Base-by-base conservation (phyloP, 2,329 filamentous ascomycete genomes). In the Lachnellula occidentalis region DNA sequence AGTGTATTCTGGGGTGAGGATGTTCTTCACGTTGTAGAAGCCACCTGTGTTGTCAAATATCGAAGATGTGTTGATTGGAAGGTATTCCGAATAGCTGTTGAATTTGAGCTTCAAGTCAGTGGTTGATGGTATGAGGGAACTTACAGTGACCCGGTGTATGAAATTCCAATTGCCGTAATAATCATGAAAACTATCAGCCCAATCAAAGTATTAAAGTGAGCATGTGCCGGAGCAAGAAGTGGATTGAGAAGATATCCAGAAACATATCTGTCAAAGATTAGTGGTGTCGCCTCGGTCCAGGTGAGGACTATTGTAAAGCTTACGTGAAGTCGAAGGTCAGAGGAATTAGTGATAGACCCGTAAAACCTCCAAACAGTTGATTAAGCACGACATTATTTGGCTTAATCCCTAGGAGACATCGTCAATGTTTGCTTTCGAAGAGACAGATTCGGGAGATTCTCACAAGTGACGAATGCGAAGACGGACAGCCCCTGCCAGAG, bases 291-390 rank as follows among this genome's bases (percentile, higher is more conserved):
- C 22, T 31, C 11, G 15, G 5, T 34, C 19, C 4, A 21, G 1
- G 22, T 21, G 5, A n/a, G n/a, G 9, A 11, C 36, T 15, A n/a
- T n/a, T n/a, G n/a, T n/a, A n/a, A 17, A 19, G 31, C 78, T 76
- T 52, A 88, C 78, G 65, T 86, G 86, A 86, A 89, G 73, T 90
- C 86, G 65, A 90, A 88, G 0, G 86, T 89, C 36, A 90, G 81
- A 1, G 87, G 86, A 2, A 90, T 70, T 21, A 90, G 64, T 0
- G 84, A 88, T 8, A 90, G 60, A 0, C 87, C 87, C 0, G 83
- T 86, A 43, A 56, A 59, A 1, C 83, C 85, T 2, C 87, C 87
- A 63, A 90, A 90, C 1, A 90, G 66, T 66, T 90, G 86, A 60
- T 90, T 91, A 37, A 90, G 69, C 4, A 88, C 71, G 0, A 81